Evolutionary conservation across 306 rosid genomes (phyloP).

Genomic region (Vigna nakashimae): DNA sequence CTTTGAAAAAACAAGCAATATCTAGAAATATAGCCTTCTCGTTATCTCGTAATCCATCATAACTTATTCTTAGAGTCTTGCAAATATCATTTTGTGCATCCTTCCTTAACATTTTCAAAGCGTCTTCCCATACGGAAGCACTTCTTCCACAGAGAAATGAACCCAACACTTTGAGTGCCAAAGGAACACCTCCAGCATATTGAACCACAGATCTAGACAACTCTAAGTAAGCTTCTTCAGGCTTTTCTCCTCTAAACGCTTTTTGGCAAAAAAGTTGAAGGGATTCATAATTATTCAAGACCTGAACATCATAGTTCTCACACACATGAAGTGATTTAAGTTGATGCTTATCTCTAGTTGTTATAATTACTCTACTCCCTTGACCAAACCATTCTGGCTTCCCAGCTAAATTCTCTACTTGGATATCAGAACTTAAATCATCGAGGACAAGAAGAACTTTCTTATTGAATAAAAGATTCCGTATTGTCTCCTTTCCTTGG

Average conservation of each 20-base stretch:
- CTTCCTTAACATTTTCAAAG: slow-evolving; percentile 31
- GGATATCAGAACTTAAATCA: slow-evolving; percentile 39
- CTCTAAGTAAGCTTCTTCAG: slow-evolving; percentile 27
- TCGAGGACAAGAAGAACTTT: slow-evolving; percentile 47
- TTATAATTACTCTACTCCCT: slow-evolving; percentile 44
- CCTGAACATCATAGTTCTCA: not conserved
- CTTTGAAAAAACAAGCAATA: slow-evolving; percentile 51
- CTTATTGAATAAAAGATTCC: slow-evolving; percentile 27
- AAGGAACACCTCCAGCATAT: slow-evolving; percentile 50
- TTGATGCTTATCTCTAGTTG: slow-evolving; percentile 46
- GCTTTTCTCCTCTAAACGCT: slow-evolving; percentile 33
- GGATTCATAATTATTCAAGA: slow-evolving; percentile 18
- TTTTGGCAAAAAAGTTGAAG: slow-evolving; percentile 38
- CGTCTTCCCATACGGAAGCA: slow-evolving; percentile 40
- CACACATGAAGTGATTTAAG: not conserved
- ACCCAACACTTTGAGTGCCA: slow-evolving; percentile 43
- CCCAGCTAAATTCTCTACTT: slow-evolving; percentile 42
- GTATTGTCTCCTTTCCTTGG: slow-evolving; percentile 27
- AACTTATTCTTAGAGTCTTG: slow-evolving; percentile 38
- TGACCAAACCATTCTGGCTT: slow-evolving; percentile 46
- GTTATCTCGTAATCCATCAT: slow-evolving; percentile 30
- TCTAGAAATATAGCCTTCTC: slow-evolving; percentile 43
- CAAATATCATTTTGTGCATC: slow-evolving; percentile 30
- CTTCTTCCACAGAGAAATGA: slow-evolving; percentile 40
- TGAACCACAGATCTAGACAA: not conserved